Conservation (phyloP, 1,284 basidiomycete genomes). For the Cutaneotrichosporon mucoides region DNA sequence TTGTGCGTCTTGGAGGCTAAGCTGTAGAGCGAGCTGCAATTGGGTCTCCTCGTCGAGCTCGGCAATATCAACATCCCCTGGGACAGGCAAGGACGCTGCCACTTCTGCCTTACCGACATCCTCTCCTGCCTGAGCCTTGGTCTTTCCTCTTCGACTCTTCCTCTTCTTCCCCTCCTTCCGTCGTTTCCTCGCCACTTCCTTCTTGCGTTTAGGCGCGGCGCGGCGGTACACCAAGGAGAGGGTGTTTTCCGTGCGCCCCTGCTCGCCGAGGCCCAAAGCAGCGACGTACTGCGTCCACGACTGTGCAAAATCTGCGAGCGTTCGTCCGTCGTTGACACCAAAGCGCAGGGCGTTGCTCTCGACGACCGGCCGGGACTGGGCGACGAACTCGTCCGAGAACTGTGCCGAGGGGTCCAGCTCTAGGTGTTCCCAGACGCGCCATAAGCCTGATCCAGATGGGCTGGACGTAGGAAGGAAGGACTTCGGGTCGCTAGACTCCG, state of each 20-base stretch:
- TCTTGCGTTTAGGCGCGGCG: constrained; percentile 29
- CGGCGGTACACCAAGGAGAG: constrained; percentile 49
- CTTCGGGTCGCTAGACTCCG: background rate
- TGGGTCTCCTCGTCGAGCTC: constrained; percentile 22
- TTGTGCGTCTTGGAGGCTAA: constrained; percentile 12
- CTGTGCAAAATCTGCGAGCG: constrained; percentile 33
- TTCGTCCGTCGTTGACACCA: constrained; percentile 25
- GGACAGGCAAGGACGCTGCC: background rate
- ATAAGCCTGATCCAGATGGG: background rate
- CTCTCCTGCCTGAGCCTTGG: background rate
- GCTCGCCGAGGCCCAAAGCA: constrained; percentile 37
- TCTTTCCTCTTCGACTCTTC: background rate
- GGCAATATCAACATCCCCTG: background rate
- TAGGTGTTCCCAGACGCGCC: constrained; percentile 54
- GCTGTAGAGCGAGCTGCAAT: constrained; percentile 28
- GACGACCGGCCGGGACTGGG: constrained; percentile 53
- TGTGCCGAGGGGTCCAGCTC: constrained; percentile 51
- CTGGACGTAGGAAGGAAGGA: constrained; percentile 3
- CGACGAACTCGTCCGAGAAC: constrained; percentile 60
- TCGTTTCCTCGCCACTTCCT: constrained; percentile 5
- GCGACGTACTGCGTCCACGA: constrained; percentile 41
- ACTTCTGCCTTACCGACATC: background rate
- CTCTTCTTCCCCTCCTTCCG: constrained; percentile 10
- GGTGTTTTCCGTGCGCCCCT: constrained; percentile 29
- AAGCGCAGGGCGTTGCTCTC: constrained; percentile 38